phyloP scores from a whole-genome alignment of 2,329 filamentous ascomycete genomes.

The Paecilomyces dactylethromorphus region DNA sequence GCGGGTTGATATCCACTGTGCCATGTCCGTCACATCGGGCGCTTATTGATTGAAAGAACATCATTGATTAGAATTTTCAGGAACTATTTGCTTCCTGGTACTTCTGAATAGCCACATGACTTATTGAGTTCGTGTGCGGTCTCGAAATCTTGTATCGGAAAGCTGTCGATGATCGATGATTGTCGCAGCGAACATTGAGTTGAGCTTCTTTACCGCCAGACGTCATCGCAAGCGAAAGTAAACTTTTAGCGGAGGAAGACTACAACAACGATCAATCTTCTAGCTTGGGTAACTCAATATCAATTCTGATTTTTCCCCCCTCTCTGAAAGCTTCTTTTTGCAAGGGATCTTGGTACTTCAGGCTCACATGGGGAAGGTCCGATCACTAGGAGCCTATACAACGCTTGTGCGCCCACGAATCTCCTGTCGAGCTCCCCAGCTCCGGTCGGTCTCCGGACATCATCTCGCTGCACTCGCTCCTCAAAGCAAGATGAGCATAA shows the following conservation, averaged over 20 bases:
- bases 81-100: no score
- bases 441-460: neutral
- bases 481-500: constrained; percentile 17
- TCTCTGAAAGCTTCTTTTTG: neutral
- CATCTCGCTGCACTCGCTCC: neutral
- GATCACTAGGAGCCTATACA: neutral
- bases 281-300: no score
- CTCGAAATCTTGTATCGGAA: neutral
- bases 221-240: neutral
- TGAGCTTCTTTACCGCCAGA: neutral
- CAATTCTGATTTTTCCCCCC: no score
- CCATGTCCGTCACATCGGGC: no score
- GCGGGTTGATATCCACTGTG: no score
- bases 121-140: no score
- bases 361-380: neutral
- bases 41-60: no score
- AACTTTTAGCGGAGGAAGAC: neutral
- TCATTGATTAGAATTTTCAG: no score
- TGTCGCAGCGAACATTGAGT: neutral
- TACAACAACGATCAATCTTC: no score
- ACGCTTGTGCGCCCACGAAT: neutral
- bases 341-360: neutral
- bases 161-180: no score
- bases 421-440: neutral
- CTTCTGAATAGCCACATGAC: no score